phyloP scores from a whole-genome alignment of 1,139 yeast species.

The Eremothecium cymbalariae region DNA sequence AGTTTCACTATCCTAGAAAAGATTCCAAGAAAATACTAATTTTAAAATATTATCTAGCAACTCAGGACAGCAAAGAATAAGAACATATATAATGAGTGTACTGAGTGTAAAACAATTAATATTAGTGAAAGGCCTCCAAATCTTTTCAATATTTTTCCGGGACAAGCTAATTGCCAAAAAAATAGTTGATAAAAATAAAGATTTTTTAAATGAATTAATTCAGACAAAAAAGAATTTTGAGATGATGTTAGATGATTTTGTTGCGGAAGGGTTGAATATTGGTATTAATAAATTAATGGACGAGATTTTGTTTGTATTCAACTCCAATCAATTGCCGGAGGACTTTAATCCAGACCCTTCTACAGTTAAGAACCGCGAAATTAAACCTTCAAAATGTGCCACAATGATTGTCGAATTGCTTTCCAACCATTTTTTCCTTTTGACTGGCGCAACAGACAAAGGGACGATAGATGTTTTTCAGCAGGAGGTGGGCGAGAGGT shows the following conservation, averaged over 20 bases:
- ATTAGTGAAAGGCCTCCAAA: too few species aligned
- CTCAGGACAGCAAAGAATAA: too few species aligned
- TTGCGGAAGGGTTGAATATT: slow-evolving; percentile 84
- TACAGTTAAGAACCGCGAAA: slow-evolving; percentile 17
- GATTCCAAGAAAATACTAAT: too few species aligned
- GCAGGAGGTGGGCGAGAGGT: slow-evolving; percentile 85
- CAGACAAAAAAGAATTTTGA: slow-evolving; percentile 79
- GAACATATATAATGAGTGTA: too few species aligned
- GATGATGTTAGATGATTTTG: slow-evolving; percentile 71
- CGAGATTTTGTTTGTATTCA: slow-evolving; percentile 51
- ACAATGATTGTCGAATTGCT: slow-evolving; percentile 51
- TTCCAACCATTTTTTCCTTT: slow-evolving; percentile 62
- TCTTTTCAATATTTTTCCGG: slow-evolving; percentile 84
- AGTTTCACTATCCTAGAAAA: too few species aligned
- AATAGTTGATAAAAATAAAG: slow-evolving; percentile 59
- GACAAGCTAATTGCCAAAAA: slow-evolving; percentile 64
- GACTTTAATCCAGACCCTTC: slow-evolving; percentile 40
- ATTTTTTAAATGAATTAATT: slow-evolving; percentile 70
- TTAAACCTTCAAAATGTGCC: slow-evolving; percentile 74
- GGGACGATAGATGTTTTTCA: slow-evolving; percentile 86
- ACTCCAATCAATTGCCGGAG: slow-evolving; percentile 44
- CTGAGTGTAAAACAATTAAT: too few species aligned
- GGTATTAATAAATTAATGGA: slow-evolving; percentile 83
- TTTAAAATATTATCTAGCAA: too few species aligned
- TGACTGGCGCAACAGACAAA: slow-evolving; percentile 80